A percentile compares a stretch with the other conserved stretches of the same genome.
Evolutionary conservation across 2,329 filamentous ascomycete species (phyloP).

Genomic region (Alternaria brassicae): DNA sequence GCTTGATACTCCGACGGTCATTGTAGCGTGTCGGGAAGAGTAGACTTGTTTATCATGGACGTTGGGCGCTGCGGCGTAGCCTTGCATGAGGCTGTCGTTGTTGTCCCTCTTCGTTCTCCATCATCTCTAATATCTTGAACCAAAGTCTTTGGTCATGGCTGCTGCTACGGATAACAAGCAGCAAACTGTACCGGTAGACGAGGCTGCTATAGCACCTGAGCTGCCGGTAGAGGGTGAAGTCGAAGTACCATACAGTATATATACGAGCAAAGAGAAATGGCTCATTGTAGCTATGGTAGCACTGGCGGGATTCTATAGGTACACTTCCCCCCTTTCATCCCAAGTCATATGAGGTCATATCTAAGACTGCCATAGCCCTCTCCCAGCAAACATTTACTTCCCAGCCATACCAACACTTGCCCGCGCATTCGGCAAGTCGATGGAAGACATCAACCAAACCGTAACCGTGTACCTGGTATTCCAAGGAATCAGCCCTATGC

Average conservation of each 20-base stretch:
- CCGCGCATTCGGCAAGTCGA: conserved; percentile 50
- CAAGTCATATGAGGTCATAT: not conserved
- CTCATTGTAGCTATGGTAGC: conserved; percentile 42
- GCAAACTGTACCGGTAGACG: conserved; percentile 18
- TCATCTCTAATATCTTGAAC: not conserved
- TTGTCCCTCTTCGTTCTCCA: not conserved
- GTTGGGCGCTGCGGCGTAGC: not conserved
- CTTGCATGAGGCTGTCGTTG: conserved; percentile 6
- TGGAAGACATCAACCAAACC: conserved; percentile 58
- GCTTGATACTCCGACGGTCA: conserved; percentile 28
- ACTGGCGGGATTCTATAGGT: conserved; percentile 43
- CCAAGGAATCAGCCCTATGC: conserved; percentile 62
- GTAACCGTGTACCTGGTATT: conserved; percentile 58
- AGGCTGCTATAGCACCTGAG: conserved; percentile 15
- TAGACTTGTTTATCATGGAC: conserved; percentile 6
- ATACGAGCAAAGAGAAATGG: conserved; percentile 40
- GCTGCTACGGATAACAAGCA: conserved; percentile 20
- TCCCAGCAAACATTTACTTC: conserved; percentile 54
- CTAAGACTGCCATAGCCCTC: conserved; percentile 32
- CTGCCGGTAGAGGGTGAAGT: conserved; percentile 23
- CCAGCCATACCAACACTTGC: conserved; percentile 46
- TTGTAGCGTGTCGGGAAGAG: conserved; percentile 3
- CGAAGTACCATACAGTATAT: conserved; percentile 39
- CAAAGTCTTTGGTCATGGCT: conserved; percentile 8
- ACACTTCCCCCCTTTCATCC: not conserved